Evolutionary conservation across 805 yeast species (phyloP).

Genomic region (Barnettozyma salicaria): DNA sequence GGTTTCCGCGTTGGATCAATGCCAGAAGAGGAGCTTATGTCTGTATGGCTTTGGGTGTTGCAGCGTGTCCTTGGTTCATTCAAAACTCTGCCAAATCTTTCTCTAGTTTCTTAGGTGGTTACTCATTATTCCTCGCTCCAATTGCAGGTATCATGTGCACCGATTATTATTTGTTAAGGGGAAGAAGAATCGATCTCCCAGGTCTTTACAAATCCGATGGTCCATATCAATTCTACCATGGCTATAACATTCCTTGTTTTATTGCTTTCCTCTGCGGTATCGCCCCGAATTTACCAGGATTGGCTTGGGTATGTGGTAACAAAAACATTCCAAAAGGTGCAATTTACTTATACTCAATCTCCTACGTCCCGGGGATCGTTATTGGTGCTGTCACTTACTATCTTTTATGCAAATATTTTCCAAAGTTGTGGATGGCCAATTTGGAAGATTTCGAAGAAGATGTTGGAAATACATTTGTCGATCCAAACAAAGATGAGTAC

Average conservation of each 20-base stretch:
- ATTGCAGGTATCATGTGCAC: constrained; percentile 64
- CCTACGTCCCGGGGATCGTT: constrained; percentile 54
- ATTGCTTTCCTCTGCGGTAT: constrained; percentile 47
- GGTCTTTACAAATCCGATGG: constrained; percentile 51
- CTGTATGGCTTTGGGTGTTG: constrained; percentile 61
- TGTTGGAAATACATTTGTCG: constrained; percentile 18
- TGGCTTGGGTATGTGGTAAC: constrained; percentile 50
- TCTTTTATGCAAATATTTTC: constrained; percentile 39
- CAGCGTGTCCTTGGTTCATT: constrained; percentile 72
- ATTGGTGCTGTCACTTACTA: constrained; percentile 45
- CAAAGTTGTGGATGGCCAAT: constrained; percentile 28
- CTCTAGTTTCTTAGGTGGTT: constrained; percentile 70
- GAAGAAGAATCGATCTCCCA: constrained; percentile 56
- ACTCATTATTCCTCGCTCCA: constrained; percentile 71
- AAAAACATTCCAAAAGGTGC: constrained; percentile 68
- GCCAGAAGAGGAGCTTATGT: constrained; percentile 58
- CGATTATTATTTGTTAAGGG: constrained; percentile 58
- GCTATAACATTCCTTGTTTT: constrained; percentile 75
- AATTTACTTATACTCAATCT: constrained; percentile 45
- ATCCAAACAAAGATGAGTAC: constrained; percentile 12
- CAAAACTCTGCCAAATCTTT: constrained; percentile 53
- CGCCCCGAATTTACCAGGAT: constrained; percentile 35
- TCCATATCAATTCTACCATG: constrained; percentile 53
- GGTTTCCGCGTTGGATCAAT: constrained; percentile 53
- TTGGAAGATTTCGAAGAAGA: constrained; percentile 18